These are phyloP conservation scores for Punctularia strigosozonata DNA, from an alignment of 768 basidiomycete genomes.

Conservation along the genomic window DNA sequence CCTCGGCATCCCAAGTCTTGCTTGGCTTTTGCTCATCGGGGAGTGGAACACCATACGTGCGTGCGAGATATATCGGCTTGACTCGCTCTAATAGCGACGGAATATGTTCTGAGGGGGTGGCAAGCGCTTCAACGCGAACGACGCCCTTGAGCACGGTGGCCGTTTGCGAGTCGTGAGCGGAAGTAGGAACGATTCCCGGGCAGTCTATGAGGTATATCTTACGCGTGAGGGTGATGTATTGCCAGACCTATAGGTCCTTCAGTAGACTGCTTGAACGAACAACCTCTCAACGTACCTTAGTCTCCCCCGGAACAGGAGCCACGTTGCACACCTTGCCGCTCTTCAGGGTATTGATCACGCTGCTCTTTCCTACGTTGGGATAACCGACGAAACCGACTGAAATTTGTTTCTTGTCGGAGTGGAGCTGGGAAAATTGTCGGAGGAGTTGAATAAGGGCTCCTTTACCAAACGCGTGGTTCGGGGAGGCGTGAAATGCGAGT, in stretches of 20 bases:
- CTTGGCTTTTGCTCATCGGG: conserved; percentile 41
- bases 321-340: conserved; percentile 95
- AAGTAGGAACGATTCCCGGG: conserved; percentile 94
- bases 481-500: conserved; percentile 96
- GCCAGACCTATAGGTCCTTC: conserved; percentile 57
- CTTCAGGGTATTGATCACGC: conserved; percentile 97
- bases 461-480: conserved; percentile 98
- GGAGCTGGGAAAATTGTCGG: conserved; percentile 91
- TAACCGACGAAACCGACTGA: conserved; percentile 97
- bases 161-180: conserved; percentile 82
- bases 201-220: conserved; percentile 99
- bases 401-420: conserved; percentile 98
- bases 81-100: conserved; percentile 80
- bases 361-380: conserved; percentile 96
- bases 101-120: conserved; percentile 88
- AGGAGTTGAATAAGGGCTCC: conserved; percentile 95
- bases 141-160: conserved; percentile 94
- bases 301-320: conserved; percentile 96
- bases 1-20: conserved; percentile 58
- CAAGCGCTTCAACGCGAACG: conserved; percentile 87
- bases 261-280: neutral
- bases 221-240: conserved; percentile 95
- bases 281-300: conserved; percentile 39
- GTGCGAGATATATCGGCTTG: conserved; percentile 85
- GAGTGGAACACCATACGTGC: conserved; percentile 66